Evolutionary conservation across 1,284 basidiomycete species (phyloP).

Genomic region (Ustilago sp.): DNA sequence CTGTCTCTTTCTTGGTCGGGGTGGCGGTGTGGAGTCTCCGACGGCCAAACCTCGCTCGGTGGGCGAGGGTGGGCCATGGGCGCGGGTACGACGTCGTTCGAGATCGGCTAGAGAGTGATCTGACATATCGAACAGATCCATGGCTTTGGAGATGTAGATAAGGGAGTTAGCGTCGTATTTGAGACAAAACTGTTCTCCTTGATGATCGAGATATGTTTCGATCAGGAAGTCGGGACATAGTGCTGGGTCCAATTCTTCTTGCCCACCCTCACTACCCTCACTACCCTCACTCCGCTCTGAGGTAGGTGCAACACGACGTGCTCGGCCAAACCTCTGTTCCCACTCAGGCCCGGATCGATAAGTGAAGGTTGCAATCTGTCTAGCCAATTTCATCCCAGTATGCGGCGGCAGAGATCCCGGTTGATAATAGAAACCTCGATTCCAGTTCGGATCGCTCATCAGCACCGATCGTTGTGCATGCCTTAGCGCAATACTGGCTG

Average conservation of each 20-base stretch:
- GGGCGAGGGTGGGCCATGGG: constrained; percentile 39
- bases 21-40: constrained; percentile 20
- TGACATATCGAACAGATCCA: constrained; percentile 99
- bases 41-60: constrained; percentile 17
- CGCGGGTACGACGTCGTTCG: constrained; percentile 47
- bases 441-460: constrained; percentile 99
- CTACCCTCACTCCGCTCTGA: background rate
- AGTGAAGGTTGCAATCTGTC: constrained; percentile 98
- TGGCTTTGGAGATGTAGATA: constrained; percentile 94
- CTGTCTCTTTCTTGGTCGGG: constrained; percentile 69
- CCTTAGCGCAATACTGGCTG: constrained; percentile 92
- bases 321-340: constrained; percentile 94
- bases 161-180: constrained; percentile 99
- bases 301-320: constrained; percentile 71
- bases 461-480: constrained; percentile 93
- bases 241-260: constrained; percentile 69
- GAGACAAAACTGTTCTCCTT: constrained; percentile 86
- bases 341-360: constrained; percentile 99
- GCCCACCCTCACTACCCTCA: constrained; percentile 11
- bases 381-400: constrained; percentile 96
- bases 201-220: constrained; percentile 98
- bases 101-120: constrained; percentile 80
- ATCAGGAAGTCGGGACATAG: constrained; percentile 98
- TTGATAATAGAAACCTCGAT: constrained; percentile 97
- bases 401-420: constrained; percentile 83